These are phyloP conservation scores for Leccinum pallidistipes DNA, from an alignment of 1,284 basidiomycete species.

Conservation along the genomic window DNA sequence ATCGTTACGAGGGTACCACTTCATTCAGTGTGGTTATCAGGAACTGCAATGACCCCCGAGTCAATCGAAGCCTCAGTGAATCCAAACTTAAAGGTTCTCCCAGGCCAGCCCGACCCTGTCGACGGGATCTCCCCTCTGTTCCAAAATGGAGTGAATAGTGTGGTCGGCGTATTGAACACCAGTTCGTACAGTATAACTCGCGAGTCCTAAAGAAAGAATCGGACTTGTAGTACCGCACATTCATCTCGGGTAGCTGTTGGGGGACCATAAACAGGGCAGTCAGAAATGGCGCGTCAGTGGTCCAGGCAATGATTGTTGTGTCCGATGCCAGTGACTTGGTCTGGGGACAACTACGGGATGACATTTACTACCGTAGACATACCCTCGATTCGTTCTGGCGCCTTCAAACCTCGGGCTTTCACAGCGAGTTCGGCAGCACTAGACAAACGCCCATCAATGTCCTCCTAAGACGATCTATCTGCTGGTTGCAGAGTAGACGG, in stretches of 20 bases:
- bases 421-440: background rate
- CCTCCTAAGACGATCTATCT: background rate
- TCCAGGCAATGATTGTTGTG: background rate
- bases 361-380: background rate
- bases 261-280: background rate
- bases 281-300: background rate
- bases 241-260: background rate
- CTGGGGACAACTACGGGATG: background rate
- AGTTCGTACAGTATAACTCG: background rate
- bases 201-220: background rate
- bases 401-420: background rate
- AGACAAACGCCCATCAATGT: background rate
- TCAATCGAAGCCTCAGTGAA: background rate
- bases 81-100: background rate
- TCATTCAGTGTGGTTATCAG: background rate
- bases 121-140: background rate
- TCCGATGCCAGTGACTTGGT: background rate
- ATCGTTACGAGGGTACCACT: background rate
- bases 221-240: background rate
- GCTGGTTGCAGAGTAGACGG: background rate
- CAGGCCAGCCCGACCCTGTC: background rate
- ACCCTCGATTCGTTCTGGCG: background rate
- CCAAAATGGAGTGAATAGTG: background rate
- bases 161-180: background rate
- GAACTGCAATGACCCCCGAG: background rate